A percentile compares a stretch with the other conserved stretches of the same genome.
Evolutionary conservation across 202 grass and related monocot genomes (phyloP).

Genomic region (Digitaria exilis): DNA sequence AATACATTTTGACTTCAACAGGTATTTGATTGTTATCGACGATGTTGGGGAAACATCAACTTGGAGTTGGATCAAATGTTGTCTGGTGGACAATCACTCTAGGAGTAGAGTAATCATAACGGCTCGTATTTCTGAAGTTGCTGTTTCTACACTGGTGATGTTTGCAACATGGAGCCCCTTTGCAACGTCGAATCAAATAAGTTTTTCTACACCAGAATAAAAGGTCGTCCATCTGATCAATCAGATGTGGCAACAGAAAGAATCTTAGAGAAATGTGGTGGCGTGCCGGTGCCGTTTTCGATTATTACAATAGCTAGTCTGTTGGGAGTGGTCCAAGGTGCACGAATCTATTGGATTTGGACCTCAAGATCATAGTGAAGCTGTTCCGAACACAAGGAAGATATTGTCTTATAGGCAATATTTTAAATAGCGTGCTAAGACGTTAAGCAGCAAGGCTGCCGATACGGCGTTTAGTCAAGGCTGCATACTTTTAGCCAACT

Average conservation of each 20-base stretch:
- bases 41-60: background rate
- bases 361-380: background rate
- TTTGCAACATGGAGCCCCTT: background rate
- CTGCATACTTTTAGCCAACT: too few species aligned
- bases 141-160: background rate
- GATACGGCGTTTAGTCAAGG: too few species aligned
- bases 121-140: background rate
- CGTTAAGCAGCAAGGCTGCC: too few species aligned
- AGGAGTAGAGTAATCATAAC: background rate
- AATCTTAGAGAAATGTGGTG: conserved; percentile 23
- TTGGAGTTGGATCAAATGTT: background rate
- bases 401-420: background rate
- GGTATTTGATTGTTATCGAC: background rate
- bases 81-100: background rate
- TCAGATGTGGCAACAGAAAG: background rate
- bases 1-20: background rate
- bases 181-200: background rate
- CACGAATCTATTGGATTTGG: conserved; percentile 12
- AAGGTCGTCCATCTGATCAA: background rate
- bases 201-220: background rate
- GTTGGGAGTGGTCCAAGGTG: background rate
- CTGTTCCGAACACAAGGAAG: background rate
- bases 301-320: conserved; percentile 34
- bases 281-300: background rate
- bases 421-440: too few species aligned